Base-by-base conservation (phyloP, 1,284 basidiomycete genomes). In the Cronartium quercuum region DNA sequence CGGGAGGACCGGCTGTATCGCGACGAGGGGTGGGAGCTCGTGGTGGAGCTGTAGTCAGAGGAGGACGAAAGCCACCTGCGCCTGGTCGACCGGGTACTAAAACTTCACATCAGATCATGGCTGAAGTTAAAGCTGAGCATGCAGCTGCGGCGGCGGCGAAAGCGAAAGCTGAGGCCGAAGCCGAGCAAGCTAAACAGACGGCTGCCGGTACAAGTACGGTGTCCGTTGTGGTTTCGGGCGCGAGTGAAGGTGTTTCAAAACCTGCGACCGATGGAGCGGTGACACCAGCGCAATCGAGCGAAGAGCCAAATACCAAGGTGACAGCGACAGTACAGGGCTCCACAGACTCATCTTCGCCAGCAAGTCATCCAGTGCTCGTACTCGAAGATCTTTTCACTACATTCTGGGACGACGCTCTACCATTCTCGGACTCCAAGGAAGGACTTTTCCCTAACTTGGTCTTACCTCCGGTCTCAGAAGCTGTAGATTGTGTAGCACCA, bases 41-140 rank as follows among this genome's bases (percentile, higher is more conserved):
- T 76, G 40, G 37, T n/a, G 62, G 64, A 29, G 47, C 42, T 6
- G 15, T 3, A 51, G 69, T 41, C 41, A 55, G 21, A 75, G 61
- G 41, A 76, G 78, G 2, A 76, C 77, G 3, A 75, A 77, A 77
- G n/a, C 76, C 78, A 6, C 75, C 78, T 24, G 76, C 76, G 61
- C 37, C 24, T 6, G n/a, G 24, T 7, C 62, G 64, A 34, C 44
- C 76, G 9, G 61, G 38, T n/a, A 2, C n/a, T 12, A 75, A 75
- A 24, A 18, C 77, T 76, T 66, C 76, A 70, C 76, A 79, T 77
- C 76, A 76, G 77, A 80, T 80, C 70, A 79, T 80, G 78, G 79
- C 78, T 18, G 79, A 79, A 70, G 79, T 80, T 66, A 80, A 80
- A 65, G 78, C 78, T 24, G 79, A 81, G 69, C 78, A 78, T 73